Evolutionary conservation across 2,329 filamentous ascomycete species (phyloP).

Genomic region (Neofusicoccum sp.): DNA sequence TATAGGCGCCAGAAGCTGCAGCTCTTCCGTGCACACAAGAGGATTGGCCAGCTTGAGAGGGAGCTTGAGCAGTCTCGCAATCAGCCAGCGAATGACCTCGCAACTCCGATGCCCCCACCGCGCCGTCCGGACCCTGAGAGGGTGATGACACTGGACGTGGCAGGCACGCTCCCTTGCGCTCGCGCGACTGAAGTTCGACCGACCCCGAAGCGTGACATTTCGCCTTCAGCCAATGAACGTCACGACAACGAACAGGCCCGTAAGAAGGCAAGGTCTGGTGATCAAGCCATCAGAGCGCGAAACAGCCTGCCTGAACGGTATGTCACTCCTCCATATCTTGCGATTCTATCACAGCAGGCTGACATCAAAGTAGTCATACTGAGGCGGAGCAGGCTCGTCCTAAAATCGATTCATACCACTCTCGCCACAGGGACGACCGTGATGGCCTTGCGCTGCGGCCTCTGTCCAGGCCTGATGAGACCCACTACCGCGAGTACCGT

Average conservation of each 20-base stretch:
- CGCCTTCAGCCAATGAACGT: background rate
- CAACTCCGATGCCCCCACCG: background rate
- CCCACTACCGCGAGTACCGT: too few relatives aligned
- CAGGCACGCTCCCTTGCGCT: background rate
- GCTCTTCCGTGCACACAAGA: background rate
- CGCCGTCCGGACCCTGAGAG: too few relatives aligned
- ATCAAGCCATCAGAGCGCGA: background rate
- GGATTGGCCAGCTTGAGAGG: background rate
- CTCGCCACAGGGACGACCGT: too few relatives aligned
- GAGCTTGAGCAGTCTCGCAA: background rate
- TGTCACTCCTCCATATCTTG: background rate
- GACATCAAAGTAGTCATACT: slow-evolving; percentile 30
- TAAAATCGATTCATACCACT: background rate
- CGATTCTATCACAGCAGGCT: background rate
- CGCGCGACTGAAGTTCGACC: background rate
- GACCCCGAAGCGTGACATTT: background rate
- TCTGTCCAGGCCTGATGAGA: too few relatives aligned
- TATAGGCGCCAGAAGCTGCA: background rate
- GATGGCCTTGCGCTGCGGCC: too few relatives aligned
- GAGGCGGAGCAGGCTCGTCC: slow-evolving; percentile 29
- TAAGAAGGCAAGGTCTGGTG: background rate
- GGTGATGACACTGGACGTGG: too few relatives aligned
- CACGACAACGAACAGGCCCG: background rate
- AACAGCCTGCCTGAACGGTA: background rate
- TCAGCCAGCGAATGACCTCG: background rate